Conservation (phyloP, 2,329 filamentous ascomycete species). For the Aspergillus sp. region DNA sequence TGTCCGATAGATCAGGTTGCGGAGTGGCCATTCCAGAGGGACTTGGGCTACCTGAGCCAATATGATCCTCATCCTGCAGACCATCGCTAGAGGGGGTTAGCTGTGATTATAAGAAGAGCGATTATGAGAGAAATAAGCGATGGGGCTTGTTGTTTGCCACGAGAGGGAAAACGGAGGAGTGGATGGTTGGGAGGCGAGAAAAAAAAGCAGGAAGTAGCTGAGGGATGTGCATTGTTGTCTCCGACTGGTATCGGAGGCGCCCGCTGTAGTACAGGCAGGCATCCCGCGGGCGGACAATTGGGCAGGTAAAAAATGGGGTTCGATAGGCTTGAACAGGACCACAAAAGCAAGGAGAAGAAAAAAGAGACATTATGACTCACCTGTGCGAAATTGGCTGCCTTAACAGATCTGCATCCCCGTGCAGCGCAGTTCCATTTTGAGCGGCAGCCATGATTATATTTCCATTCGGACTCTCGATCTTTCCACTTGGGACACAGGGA, state of each 20-base stretch:
- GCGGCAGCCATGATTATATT: constrained; percentile 42
- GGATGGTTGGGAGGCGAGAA: too few species aligned
- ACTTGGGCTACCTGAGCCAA: constrained; percentile 74
- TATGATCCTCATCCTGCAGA: constrained; percentile 42
- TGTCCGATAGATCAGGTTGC: constrained; percentile 89
- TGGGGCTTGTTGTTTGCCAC: neutral
- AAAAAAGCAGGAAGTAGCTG: too few species aligned
- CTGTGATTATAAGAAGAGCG: constrained; percentile 10
- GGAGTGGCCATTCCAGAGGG: constrained; percentile 90
- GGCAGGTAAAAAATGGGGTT: neutral
- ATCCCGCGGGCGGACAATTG: too few species aligned
- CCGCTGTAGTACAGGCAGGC: too few species aligned
- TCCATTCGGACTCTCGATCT: constrained; percentile 30
- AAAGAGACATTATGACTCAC: constrained; percentile 44
- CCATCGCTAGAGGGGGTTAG: constrained; percentile 29
- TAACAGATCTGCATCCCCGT: constrained; percentile 55
- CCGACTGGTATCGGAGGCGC: too few species aligned
- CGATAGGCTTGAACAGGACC: neutral
- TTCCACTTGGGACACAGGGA: neutral
- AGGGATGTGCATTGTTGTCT: too few species aligned
- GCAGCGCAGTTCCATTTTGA: constrained; percentile 48
- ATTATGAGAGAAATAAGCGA: neutral
- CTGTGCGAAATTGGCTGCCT: constrained; percentile 58
- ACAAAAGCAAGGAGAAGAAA: constrained; percentile 4
- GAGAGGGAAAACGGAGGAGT: constrained; percentile 4